A percentile compares a stretch with the other conserved stretches of the same genome.
Conservation (phyloP, 352 stramenopile genomes). For the Pythium pyrilobum region DNA sequence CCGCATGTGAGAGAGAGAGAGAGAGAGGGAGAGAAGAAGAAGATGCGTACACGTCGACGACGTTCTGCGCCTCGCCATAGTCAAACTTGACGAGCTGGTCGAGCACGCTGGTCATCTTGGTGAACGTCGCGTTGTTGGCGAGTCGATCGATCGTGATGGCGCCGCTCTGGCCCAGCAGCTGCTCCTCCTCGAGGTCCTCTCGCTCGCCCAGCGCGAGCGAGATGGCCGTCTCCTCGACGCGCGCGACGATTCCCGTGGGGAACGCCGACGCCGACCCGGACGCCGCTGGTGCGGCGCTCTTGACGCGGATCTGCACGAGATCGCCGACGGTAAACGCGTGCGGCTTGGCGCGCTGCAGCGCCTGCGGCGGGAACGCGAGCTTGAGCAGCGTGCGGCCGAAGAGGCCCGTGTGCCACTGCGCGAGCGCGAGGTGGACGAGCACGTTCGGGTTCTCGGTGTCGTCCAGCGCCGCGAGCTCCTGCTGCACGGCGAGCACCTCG, state of each 20-base stretch:
- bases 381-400: constrained; percentile 65
- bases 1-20: neutral
- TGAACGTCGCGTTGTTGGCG: constrained; percentile 83
- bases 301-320: constrained; percentile 71
- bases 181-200: constrained; percentile 50
- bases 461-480: constrained; percentile 47
- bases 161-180: constrained; percentile 21
- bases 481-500: constrained; percentile 45
- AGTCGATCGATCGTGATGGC: constrained; percentile 68
- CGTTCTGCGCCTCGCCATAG: constrained; percentile 43
- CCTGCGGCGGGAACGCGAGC: constrained; percentile 39
- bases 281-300: neutral
- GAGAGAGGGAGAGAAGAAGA: neutral
- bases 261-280: constrained; percentile 11
- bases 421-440: constrained; percentile 40
- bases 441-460: constrained; percentile 69
- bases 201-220: constrained; percentile 49
- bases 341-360: constrained; percentile 43
- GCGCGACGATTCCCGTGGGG: constrained; percentile 59
- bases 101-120: constrained; percentile 58
- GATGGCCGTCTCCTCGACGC: constrained; percentile 54
- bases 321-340: constrained; percentile 84
- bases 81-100: constrained; percentile 63
- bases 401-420: constrained; percentile 42
- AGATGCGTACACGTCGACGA: constrained; percentile 58